A percentile compares a stretch with the other conserved stretches of the same genome.
These are phyloP conservation scores for Raffaelea albimanens DNA, from an alignment of 2,329 filamentous ascomycete genomes.

Conservation along the genomic window DNA sequence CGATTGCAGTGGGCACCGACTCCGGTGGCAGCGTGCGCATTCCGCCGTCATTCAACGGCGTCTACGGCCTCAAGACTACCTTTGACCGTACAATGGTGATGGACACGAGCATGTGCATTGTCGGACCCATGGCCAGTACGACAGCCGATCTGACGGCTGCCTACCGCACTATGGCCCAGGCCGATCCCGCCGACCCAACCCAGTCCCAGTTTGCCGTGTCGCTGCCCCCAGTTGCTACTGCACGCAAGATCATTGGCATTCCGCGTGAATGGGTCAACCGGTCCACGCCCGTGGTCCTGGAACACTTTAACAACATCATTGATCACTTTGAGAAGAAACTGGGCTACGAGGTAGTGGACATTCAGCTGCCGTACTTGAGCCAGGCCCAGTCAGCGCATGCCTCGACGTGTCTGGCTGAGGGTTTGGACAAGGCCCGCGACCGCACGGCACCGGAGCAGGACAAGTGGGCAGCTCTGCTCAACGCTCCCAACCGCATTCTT, in stretches of 20 bases:
- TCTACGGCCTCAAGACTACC: constrained; percentile 73
- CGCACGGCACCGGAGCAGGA: constrained; percentile 30
- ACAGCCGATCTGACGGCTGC: constrained; percentile 70
- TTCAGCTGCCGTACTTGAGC: constrained; percentile 55
- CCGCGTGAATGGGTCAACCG: constrained; percentile 60
- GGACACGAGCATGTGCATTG: constrained; percentile 48
- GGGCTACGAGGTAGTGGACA: constrained; percentile 43
- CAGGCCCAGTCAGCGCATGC: constrained; percentile 71
- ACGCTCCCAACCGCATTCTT: constrained; percentile 60
- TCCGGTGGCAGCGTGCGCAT: constrained; percentile 66
- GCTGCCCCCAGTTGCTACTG: constrained; percentile 19
- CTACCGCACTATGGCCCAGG: constrained; percentile 71
- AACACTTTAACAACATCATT: constrained; percentile 52
- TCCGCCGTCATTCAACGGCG: constrained; percentile 64
- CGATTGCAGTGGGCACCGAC: constrained; percentile 67
- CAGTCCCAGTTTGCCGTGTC: constrained; percentile 57
- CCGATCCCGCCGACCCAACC: constrained; percentile 52
- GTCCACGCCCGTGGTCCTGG: constrained; percentile 53
- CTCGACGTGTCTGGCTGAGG: constrained; percentile 67
- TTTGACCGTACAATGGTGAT: constrained; percentile 58
- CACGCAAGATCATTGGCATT: constrained; percentile 60
- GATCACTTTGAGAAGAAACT: constrained; percentile 42
- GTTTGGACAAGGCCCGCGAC: constrained; percentile 37
- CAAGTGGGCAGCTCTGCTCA: constrained; percentile 46
- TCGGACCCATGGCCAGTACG: constrained; percentile 66